Evolutionary conservation across 208 protist species (phyloP), one percentile per base, ranked within the genome.

Genomic region (Trypanosoma lewisi): DNA sequence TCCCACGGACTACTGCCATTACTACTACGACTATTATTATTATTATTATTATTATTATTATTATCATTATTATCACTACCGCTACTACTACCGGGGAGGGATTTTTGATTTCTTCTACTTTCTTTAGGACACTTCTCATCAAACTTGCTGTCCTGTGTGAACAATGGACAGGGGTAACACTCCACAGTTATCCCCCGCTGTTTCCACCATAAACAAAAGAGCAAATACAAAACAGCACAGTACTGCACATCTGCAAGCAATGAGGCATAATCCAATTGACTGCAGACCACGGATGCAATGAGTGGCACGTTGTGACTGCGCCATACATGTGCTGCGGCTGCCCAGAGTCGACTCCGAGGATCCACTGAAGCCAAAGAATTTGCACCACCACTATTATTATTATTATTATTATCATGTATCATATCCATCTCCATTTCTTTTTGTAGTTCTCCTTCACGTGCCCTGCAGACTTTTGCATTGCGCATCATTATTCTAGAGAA

Each of bases 201-300:
- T 19, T 80, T 80, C 85, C 89, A 95, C 83, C 89, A 92, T 7
- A 95, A 50, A 59, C 81, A 85, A 61, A 79, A 89, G 7, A 93
- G 61, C 30, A 91, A 64, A 69, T 89, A 93, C 5, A 95, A 51
- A 19, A 90, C 82, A 7, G 79, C 60, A 73, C 85, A 85, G 54
- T 83, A 91, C 76, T 95, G 89, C 62, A 85, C 79, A 54, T 95
- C 89, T 14, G 85, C 89, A 41, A 87, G 61, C n/a, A 91, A 76
- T 9, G 85, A 75, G 8, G 75, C 77, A 48, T 95, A 91, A 51
- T 95, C 83, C 7, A 95, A 63, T 66, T 89, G 77, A 45, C 65
- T 63, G 19, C 51, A 61, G 2, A 85, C 84, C 42, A 90, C 53
- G 47, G 80, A 57, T 33, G 82, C 58, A 44, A 92, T 87, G 50